Evolutionary conservation across 2,329 filamentous ascomycete species (phyloP).

Genomic region (Hypoxylon sp.): DNA sequence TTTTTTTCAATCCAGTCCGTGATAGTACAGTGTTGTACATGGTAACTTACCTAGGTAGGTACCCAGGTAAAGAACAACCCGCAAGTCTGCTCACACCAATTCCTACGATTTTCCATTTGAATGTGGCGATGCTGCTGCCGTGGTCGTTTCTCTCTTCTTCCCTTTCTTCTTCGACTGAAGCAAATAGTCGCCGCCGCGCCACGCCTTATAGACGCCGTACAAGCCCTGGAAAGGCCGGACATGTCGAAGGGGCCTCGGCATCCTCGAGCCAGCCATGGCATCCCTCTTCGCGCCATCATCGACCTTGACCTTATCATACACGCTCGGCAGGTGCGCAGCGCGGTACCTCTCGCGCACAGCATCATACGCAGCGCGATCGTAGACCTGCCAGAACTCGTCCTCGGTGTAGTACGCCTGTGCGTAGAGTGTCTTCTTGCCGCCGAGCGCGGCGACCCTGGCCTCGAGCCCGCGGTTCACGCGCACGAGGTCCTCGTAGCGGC

Average conservation of each 20-base stretch:
- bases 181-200: slow-evolving; percentile 56
- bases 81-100: background rate
- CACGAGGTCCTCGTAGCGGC: slow-evolving; percentile 56
- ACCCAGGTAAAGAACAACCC: too few relatives aligned
- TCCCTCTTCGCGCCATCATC: slow-evolving; percentile 49
- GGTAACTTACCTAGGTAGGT: too few relatives aligned
- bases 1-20: background rate
- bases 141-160: too few relatives aligned
- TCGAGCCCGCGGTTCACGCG: slow-evolving; percentile 67
- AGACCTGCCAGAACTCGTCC: slow-evolving; percentile 72
- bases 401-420: slow-evolving; percentile 73
- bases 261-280: slow-evolving; percentile 45
- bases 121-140: background rate
- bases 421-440: slow-evolving; percentile 75
- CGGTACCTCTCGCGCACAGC: slow-evolving; percentile 64
- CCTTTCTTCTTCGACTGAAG: slow-evolving; percentile 47
- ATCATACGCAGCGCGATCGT: slow-evolving; percentile 68
- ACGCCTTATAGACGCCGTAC: slow-evolving; percentile 56
- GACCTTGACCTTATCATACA: slow-evolving; percentile 73
- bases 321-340: slow-evolving; percentile 66
- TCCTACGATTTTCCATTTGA: slow-evolving; percentile 5
- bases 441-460: slow-evolving; percentile 62
- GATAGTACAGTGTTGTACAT: background rate
- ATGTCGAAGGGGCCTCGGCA: slow-evolving; percentile 45
- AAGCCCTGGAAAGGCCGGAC: slow-evolving; percentile 56